Evolutionary conservation across 768 basidiomycete genomes (phyloP).

Genomic region (Calocera viscosa): DNA sequence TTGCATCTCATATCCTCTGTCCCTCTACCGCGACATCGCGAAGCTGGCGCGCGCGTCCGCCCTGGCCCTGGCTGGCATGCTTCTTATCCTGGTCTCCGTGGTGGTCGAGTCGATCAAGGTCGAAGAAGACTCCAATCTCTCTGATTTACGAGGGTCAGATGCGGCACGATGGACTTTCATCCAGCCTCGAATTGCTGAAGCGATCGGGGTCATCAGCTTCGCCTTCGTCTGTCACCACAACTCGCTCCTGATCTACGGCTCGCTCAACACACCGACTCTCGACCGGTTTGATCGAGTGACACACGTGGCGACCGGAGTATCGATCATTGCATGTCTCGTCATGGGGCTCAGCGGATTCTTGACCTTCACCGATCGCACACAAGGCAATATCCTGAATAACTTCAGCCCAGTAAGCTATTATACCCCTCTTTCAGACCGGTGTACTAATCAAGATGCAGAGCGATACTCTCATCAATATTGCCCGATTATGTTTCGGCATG

Average conservation of each 20-base stretch:
- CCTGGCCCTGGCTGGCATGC: conserved; percentile 84
- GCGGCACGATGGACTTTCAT: conserved; percentile 61
- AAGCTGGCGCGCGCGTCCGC: conserved; percentile 88
- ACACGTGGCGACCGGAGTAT: conserved; percentile 77
- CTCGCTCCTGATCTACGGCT: conserved; percentile 90
- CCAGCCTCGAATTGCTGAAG: conserved; percentile 74
- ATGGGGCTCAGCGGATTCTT: conserved; percentile 78
- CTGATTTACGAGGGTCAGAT: conserved; percentile 65
- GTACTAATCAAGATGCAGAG: conserved; percentile 31
- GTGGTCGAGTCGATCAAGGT: conserved; percentile 71
- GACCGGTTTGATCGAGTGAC: conserved; percentile 89
- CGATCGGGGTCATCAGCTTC: conserved; percentile 94
- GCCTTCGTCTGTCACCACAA: conserved; percentile 98
- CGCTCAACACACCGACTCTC: conserved; percentile 79
- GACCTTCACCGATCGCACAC: conserved; percentile 80
- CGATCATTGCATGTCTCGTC: conserved; percentile 69
- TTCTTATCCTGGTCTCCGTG: conserved; percentile 80
- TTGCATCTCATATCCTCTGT: conserved; percentile 85
- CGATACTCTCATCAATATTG: conserved; percentile 87
- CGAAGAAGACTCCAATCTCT: conserved; percentile 23
- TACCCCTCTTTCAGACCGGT: conserved; percentile 4
- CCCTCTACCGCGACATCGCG: conserved; percentile 92
- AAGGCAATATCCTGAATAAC: conserved; percentile 96
- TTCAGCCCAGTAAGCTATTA: conserved; percentile 55
- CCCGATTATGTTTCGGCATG: conserved; percentile 82